Conservation (phyloP, 352 stramenopile genomes). For the Phytophthora citrophthora region DNA sequence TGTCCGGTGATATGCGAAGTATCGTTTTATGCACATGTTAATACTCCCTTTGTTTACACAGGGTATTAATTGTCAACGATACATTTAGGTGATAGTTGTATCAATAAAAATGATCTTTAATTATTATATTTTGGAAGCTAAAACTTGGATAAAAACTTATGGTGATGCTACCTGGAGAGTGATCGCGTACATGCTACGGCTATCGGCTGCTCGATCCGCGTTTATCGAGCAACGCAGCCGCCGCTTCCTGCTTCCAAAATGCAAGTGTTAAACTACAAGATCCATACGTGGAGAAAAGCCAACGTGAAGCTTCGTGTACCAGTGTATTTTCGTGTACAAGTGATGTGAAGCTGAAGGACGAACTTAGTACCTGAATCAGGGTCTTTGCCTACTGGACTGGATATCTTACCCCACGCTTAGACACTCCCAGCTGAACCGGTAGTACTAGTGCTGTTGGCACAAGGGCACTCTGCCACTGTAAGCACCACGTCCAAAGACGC, state of each 20-base stretch:
- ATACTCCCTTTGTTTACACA: neutral
- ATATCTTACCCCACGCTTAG: neutral
- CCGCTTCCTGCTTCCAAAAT: too few relatives aligned
- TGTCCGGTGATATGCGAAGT: conserved; percentile 15
- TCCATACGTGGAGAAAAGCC: neutral
- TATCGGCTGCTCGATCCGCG: conserved; percentile 2
- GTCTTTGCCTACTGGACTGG: neutral
- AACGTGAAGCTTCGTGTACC: neutral
- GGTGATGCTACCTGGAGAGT: neutral
- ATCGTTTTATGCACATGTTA: neutral
- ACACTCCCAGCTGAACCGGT: conserved; percentile 1
- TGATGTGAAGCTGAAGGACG: conserved; percentile 24
- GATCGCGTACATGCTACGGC: too few relatives aligned
- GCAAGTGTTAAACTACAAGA: too few relatives aligned
- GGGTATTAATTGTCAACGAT: neutral
- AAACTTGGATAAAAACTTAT: neutral
- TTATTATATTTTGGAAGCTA: conserved; percentile 1
- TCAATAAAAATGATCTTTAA: neutral
- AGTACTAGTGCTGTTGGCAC: conserved; percentile 38
- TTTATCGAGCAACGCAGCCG: conserved; percentile 8
- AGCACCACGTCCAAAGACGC: conserved; percentile 59
- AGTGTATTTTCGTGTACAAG: conserved; percentile 29
- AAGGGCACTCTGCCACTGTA: conserved; percentile 63
- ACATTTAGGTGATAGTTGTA: neutral
- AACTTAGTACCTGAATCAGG: neutral